Evolutionary conservation across 164 flowering plant genomes (phyloP), one percentile per base, ranked within the genome.

Genomic region (Protea cynaroides): DNA sequence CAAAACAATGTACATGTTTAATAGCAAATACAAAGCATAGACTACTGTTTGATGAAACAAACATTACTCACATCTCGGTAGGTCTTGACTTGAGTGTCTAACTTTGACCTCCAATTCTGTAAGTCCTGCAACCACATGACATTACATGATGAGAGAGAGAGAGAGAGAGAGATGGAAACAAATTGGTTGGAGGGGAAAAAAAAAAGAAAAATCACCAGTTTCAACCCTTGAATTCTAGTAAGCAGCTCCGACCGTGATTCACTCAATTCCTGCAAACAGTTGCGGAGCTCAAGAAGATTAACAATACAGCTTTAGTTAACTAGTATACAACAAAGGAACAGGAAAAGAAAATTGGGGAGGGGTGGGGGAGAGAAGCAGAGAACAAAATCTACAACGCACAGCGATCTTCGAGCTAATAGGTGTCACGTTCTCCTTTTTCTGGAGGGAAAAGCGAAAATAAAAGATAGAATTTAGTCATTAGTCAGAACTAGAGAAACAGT

Each of bases 31-130:
- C 13, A 15, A n/a, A 37, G 40, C 40, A 37, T 9, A 40, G 10
- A 40, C 14, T 12, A 3, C 2, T 3, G 34, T 29, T 40, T 8
- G 46, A 40, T 8, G 46, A 40, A 40, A 40, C 46, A 58, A 62
- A 4, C 9, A 46, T 21, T 14, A 79, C 97, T 84, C 75, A 92
- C 98, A 70, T 84, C 86, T 2, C 84, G 87, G 62, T 88, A 88
- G 62, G 74, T 65, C 67, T 83, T 85, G 43, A 90, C 97, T 81
- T 92, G 97, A 37, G 86, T 81, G 61, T 92, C 97, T 58, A 92
- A 57, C 71, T 84, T 90, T 5, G 87, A 84, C 65, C 98, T 82
- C 98, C 98, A 93, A 69, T 65, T 84, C 74, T 88, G 95, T 77
- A 92, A 69, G 69, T 90, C 97, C 95, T 90, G 65, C 1, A 60